Percentiles rank a stretch among this genome's conserved stretches.
Conservation (phyloP, 2,329 filamentous ascomycete genomes). For the Diaporthe eres region DNA sequence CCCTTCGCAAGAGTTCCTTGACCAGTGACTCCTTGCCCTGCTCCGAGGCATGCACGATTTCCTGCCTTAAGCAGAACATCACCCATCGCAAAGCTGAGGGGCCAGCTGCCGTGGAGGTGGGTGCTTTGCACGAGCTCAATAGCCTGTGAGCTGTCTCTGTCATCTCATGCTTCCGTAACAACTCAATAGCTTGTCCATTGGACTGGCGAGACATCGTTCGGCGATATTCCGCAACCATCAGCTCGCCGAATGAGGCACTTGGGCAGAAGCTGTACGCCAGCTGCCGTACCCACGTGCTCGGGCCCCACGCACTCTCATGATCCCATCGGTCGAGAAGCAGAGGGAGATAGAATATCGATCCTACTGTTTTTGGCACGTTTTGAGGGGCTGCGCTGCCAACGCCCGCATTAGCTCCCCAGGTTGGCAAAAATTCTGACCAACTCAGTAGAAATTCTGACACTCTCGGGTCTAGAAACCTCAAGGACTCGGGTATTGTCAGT, state of each 20-base stretch:
- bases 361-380: conserved; percentile 43
- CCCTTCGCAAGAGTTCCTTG: conserved; percentile 48
- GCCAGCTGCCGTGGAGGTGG: not conserved
- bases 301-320: conserved; percentile 56
- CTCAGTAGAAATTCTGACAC: conserved; percentile 48
- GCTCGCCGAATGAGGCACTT: not conserved
- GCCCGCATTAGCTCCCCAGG: conserved; percentile 38
- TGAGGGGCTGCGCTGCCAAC: not conserved
- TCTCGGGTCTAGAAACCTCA: conserved; percentile 48
- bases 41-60: conserved; percentile 51
- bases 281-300: conserved; percentile 53
- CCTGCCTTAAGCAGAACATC: conserved; percentile 54
- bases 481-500: not conserved
- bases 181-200: conserved; percentile 50
- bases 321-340: conserved; percentile 56
- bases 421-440: conserved; percentile 46
- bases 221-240: conserved; percentile 55
- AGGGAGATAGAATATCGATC: conserved; percentile 55
- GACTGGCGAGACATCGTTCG: conserved; percentile 50
- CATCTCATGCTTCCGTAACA: conserved; percentile 45
- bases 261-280: conserved; percentile 53
- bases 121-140: conserved; percentile 11
- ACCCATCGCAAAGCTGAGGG: conserved; percentile 50
- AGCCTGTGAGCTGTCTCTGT: conserved; percentile 46
- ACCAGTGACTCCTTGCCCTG: conserved; percentile 52